phyloP scores from a whole-genome alignment of 225 moss, liverwort and hornwort species.

The Straminergon stramineum region DNA sequence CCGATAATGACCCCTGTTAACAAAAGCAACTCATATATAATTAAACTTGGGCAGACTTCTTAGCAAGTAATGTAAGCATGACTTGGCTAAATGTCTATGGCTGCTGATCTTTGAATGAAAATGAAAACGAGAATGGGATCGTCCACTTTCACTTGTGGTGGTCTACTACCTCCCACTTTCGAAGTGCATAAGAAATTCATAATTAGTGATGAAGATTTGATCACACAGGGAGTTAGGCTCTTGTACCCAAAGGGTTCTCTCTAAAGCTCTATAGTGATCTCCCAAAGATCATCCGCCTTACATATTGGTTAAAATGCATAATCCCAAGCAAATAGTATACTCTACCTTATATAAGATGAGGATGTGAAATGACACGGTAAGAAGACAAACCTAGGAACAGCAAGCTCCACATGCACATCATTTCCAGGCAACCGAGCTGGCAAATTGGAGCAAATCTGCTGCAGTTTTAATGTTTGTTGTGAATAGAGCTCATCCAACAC shows the following conservation, averaged over 20 bases:
- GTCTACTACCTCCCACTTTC: not conserved
- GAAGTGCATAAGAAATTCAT: not conserved
- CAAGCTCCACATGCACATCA: conserved; percentile 35
- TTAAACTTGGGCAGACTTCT: not conserved
- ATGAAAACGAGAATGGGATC: not conserved
- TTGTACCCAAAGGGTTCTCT: not conserved
- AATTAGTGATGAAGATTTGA: not conserved
- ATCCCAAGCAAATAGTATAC: not conserved
- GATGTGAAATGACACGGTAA: not conserved
- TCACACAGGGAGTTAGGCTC: not conserved
- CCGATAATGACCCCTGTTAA: not conserved
- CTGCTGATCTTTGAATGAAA: not conserved
- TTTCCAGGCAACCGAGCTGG: conserved; percentile 69
- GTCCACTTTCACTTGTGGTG: not conserved
- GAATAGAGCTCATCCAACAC: conserved; percentile 47
- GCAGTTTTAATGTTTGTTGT: conserved; percentile 61
- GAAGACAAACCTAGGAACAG: conserved; percentile 14
- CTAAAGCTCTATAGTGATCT: not conserved
- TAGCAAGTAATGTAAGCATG: not conserved
- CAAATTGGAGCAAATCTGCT: conserved; percentile 59
- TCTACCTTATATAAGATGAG: not conserved
- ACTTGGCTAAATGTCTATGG: not conserved
- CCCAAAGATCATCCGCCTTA: not conserved
- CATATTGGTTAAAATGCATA: not conserved
- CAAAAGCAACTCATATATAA: not conserved